Evolutionary conservation across 1,139 yeast species (phyloP).

Genomic region (Saccharomyces hybrid): DNA sequence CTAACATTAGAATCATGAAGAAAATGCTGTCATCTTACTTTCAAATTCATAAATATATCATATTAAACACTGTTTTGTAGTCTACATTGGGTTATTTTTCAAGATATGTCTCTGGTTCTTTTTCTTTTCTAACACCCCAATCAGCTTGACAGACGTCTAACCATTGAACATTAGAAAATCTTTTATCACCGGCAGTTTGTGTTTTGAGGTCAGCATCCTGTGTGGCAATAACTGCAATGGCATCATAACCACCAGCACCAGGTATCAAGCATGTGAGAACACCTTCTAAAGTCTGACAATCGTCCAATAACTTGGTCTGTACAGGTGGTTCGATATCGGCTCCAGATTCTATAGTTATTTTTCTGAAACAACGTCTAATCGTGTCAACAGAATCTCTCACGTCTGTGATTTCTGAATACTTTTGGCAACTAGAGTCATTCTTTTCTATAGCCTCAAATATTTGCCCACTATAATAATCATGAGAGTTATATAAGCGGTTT

Average conservation of each 20-base stretch:
- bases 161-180: slow-evolving; percentile 52
- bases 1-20: not conserved
- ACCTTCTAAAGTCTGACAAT: slow-evolving; percentile 52
- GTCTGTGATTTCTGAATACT: slow-evolving; percentile 15
- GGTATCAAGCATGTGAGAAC: slow-evolving; percentile 93
- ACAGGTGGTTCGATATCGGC: slow-evolving; percentile 80
- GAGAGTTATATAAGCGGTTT: slow-evolving; percentile 30
- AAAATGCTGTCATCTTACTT: not conserved
- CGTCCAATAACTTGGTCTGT: slow-evolving; percentile 67
- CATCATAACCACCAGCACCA: slow-evolving; percentile 98
- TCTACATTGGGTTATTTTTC: not conserved
- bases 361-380: slow-evolving; percentile 50
- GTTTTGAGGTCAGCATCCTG: slow-evolving; percentile 39
- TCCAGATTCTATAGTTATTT: slow-evolving; percentile 55
- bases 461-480: not conserved
- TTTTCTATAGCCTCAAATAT: slow-evolving; percentile 21
- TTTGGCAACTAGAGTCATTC: slow-evolving; percentile 10
- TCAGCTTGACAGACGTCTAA: slow-evolving; percentile 54
- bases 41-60: not conserved
- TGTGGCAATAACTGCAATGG: slow-evolving; percentile 63
- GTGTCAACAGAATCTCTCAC: slow-evolving; percentile 36
- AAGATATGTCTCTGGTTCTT: slow-evolving; percentile 8
- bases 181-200: slow-evolving; percentile 27
- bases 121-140: slow-evolving; percentile 40
- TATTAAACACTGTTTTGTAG: not conserved